Evolutionary conservation across 345 rosid species (phyloP).

Genomic region (Gossypium thurberi): DNA sequence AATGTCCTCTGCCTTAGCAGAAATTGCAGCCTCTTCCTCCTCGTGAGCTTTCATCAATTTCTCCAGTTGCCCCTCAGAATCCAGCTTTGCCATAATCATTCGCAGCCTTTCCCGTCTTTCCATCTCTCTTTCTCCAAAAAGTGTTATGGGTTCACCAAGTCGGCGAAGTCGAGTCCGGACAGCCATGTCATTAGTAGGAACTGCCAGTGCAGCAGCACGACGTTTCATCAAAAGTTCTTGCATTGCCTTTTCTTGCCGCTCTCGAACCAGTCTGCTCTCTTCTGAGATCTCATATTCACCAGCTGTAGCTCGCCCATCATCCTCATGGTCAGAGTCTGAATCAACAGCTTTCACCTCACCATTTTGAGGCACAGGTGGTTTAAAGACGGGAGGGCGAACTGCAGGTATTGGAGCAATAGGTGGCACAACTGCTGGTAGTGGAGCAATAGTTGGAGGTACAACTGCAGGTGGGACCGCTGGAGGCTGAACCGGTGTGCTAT

Average conservation of each 20-base stretch:
- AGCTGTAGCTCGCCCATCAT: constrained; percentile 10
- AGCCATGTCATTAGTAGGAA: constrained; percentile 94
- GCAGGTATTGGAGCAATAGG: constrained; percentile 56
- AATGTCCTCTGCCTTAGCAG: constrained; percentile 39
- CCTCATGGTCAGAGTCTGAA: constrained; percentile 59
- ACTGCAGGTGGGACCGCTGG: constrained; percentile 25
- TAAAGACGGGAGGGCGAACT: constrained; percentile 37
- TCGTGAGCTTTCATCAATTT: constrained; percentile 81
- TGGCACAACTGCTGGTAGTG: constrained; percentile 22
- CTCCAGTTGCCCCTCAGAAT: constrained; percentile 74
- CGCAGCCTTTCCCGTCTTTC: constrained; percentile 89
- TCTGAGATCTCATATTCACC: constrained; percentile 65
- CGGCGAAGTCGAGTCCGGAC: constrained; percentile 83
- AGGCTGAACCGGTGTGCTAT: constrained; percentile 29
- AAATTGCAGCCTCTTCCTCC: constrained; percentile 63
- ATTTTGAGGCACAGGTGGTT: constrained; percentile 52
- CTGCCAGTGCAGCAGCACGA: constrained; percentile 87
- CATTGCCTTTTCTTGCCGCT: constrained; percentile 82
- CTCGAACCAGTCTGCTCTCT: constrained; percentile 58
- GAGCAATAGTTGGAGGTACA: constrained; percentile 28
- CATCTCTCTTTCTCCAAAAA: constrained; percentile 95
- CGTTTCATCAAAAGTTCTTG: constrained; percentile 79
- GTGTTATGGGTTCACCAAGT: constrained; percentile 86
- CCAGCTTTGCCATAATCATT: constrained; percentile 81
- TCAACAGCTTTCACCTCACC: constrained; percentile 47